Percentiles rank a stretch among this genome's conserved stretches.
Evolutionary conservation across 345 rosid species (phyloP).

Genomic region (Gossypium sturtianum): DNA sequence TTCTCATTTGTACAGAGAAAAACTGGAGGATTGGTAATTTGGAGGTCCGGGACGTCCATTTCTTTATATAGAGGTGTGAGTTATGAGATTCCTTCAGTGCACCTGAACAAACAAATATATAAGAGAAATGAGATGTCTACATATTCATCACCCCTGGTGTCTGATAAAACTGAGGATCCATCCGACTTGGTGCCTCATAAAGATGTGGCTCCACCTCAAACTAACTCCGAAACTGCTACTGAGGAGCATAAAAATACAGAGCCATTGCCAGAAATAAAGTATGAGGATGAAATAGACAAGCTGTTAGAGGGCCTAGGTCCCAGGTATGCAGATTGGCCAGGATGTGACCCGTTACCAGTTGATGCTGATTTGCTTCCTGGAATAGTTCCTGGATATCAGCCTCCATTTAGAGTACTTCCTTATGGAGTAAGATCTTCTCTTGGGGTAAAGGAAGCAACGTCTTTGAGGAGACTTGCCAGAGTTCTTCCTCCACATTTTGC

Average conservation of each 20-base stretch:
- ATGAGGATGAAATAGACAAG: constrained; percentile 76
- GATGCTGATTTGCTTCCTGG: constrained; percentile 96
- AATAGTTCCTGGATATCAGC: constrained; percentile 65
- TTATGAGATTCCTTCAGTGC: constrained; percentile 47
- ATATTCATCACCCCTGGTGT: constrained; percentile 20
- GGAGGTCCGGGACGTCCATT: constrained; percentile 88
- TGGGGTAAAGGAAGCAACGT: constrained; percentile 59
- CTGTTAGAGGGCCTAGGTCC: constrained; percentile 79
- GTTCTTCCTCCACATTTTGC: constrained; percentile 95
- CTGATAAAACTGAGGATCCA: constrained; percentile 23
- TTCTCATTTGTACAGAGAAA: constrained; percentile 48
- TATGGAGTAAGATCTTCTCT: constrained; percentile 78
- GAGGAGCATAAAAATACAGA: constrained; percentile 27
- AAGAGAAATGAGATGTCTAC: constrained; percentile 37
- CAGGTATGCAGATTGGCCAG: constrained; percentile 87
- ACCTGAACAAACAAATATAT: constrained; percentile 37
- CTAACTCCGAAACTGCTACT: constrained; percentile 18
- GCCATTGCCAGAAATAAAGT: constrained; percentile 37
- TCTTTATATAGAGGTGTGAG: constrained; percentile 70
- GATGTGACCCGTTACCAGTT: constrained; percentile 74
- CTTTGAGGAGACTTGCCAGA: constrained; percentile 72
- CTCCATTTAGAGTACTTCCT: constrained; percentile 86
- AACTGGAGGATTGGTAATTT: constrained; percentile 94
- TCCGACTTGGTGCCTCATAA: constrained; percentile 12
- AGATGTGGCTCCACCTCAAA: constrained; percentile 25